Evolutionary conservation across 495 filamentous ascomycete species (phyloP).

Genomic region (Evansstolkia leycettana): DNA sequence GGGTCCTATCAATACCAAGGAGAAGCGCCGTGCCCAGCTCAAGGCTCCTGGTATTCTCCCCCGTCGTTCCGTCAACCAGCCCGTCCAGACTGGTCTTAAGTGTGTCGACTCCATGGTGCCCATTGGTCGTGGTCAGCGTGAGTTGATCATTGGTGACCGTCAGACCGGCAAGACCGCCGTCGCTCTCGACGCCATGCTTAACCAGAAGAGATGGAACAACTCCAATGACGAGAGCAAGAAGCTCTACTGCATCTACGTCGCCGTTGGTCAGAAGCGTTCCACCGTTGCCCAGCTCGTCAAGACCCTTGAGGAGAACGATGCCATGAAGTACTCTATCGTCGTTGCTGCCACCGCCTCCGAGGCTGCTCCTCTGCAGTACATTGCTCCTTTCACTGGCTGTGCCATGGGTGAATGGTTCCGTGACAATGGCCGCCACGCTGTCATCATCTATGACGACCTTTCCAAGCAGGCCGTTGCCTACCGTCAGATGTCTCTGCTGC

Average conservation of each 20-base stretch:
- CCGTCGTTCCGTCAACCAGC: conserved; percentile 92
- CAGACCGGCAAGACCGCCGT: conserved; percentile 99
- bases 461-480: conserved; percentile 99
- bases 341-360: conserved; percentile 97
- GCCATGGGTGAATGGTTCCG: conserved; percentile 82
- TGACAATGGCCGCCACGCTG: conserved; percentile 83
- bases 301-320: conserved; percentile 98
- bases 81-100: conserved; percentile 98
- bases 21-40: conserved; percentile 93
- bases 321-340: conserved; percentile 96
- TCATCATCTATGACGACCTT: conserved; percentile 93
- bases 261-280: conserved; percentile 98
- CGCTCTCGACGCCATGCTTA: conserved; percentile 94
- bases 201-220: conserved; percentile 98
- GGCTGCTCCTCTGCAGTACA: conserved; percentile 86
- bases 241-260: conserved; percentile 99
- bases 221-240: conserved; percentile 84
- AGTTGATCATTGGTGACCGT: conserved; percentile 99
- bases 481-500: conserved; percentile 98
- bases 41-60: conserved; percentile 98
- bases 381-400: conserved; percentile 85
- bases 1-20: conserved; percentile 81
- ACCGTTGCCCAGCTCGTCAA: conserved; percentile 98
- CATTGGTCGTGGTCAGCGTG: conserved; percentile 99
- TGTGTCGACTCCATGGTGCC: conserved; percentile 99